A percentile compares a stretch with the other conserved stretches of the same genome.
These are phyloP conservation scores for Colletotrichum sp. DNA, from an alignment of 2,329 filamentous ascomycete genomes.

Conservation along the genomic window DNA sequence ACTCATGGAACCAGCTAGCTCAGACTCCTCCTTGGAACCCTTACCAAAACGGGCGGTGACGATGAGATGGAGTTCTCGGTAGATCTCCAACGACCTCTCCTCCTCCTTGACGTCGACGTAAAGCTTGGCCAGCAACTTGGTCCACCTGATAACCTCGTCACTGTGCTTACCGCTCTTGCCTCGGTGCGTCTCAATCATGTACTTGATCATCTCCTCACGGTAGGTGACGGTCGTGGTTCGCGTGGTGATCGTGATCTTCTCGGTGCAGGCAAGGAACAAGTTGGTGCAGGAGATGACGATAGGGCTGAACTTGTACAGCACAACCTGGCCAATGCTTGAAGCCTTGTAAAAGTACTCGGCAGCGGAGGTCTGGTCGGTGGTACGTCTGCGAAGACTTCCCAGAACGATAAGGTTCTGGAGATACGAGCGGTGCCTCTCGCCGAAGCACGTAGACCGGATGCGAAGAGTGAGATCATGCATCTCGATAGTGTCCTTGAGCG, in stretches of 20 bases:
- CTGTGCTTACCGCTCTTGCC: conserved; percentile 35
- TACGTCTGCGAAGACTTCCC: conserved; percentile 33
- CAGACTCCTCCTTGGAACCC: conserved; percentile 30
- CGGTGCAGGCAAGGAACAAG: conserved; percentile 38
- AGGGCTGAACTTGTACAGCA: conserved; percentile 35
- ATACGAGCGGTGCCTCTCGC: conserved; percentile 36
- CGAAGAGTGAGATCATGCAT: conserved; percentile 37
- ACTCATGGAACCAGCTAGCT: conserved; percentile 34
- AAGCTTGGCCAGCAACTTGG: conserved; percentile 38
- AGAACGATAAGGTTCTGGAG: conserved; percentile 41
- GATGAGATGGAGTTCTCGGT: conserved; percentile 38
- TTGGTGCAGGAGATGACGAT: conserved; percentile 38
- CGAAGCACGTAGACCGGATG: conserved; percentile 38
- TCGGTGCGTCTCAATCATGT: conserved; percentile 42
- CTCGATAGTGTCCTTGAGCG: conserved; percentile 26
- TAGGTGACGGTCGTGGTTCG: conserved; percentile 38
- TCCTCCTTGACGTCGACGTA: conserved; percentile 40
- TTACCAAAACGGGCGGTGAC: conserved; percentile 34
- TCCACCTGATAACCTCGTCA: conserved; percentile 40
- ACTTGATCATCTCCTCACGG: conserved; percentile 41
- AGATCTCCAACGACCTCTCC: conserved; percentile 32
- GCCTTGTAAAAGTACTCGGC: conserved; percentile 41
- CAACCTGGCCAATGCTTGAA: conserved; percentile 30
- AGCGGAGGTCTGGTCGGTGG: conserved; percentile 26
- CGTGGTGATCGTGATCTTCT: conserved; percentile 35